These are phyloP conservation scores for Vaucheria bursata DNA, from an alignment of 352 stramenopile species.

Conservation along the genomic window DNA sequence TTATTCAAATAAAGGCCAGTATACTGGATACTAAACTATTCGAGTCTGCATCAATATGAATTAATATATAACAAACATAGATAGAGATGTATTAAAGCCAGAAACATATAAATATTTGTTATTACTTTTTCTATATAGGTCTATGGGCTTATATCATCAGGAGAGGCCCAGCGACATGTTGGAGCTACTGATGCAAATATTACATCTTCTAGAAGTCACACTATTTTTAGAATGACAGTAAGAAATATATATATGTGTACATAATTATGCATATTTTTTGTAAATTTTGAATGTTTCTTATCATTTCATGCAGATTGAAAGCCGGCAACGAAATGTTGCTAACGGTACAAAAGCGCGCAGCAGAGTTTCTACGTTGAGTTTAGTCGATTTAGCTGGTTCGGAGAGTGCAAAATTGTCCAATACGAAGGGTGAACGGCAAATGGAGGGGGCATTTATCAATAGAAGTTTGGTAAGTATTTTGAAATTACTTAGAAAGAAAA, in stretches of 20 bases:
- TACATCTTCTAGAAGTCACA: slow-evolving; percentile 76
- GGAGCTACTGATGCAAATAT: slow-evolving; percentile 89
- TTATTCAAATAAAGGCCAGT: too few relatives aligned
- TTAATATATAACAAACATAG: slow-evolving; percentile 25
- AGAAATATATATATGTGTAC: too few relatives aligned
- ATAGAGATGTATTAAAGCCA: slow-evolving; percentile 9
- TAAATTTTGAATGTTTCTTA: not conserved
- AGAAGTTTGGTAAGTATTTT: slow-evolving; percentile 12
- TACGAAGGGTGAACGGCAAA: slow-evolving; percentile 61
- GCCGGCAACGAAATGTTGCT: slow-evolving; percentile 13
- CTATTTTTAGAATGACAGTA: slow-evolving; percentile 71
- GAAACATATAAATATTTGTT: too few relatives aligned
- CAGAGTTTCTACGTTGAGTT: slow-evolving; percentile 70
- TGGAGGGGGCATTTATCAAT: slow-evolving; percentile 80
- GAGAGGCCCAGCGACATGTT: slow-evolving; percentile 85
- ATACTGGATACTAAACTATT: too few relatives aligned
- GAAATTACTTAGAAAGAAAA: too few relatives aligned
- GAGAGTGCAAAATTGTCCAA: slow-evolving; percentile 70
- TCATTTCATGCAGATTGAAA: slow-evolving; percentile 52
- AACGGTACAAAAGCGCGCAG: not conserved
- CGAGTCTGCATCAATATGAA: too few relatives aligned
- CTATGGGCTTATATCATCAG: slow-evolving; percentile 71
- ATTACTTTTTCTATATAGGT: too few relatives aligned
- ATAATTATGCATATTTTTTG: not conserved
- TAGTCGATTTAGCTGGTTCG: slow-evolving; percentile 77